Evolutionary conservation across 305 asterid genomes (phyloP), one percentile per base, ranked within the genome.

Genomic region (Plantago coronopus): DNA sequence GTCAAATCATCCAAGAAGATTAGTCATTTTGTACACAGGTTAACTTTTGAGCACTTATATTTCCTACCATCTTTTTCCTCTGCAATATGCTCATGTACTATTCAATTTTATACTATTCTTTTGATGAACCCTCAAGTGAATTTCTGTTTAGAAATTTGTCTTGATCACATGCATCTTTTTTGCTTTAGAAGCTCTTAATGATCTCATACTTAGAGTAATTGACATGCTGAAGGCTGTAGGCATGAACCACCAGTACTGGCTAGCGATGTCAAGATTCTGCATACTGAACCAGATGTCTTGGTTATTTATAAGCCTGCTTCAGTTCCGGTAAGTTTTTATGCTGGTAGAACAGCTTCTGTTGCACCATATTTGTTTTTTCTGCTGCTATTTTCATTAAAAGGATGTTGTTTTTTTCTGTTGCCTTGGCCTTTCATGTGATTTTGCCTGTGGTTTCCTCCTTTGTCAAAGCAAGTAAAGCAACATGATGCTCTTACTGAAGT

Each of bases 201-300:
- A 66, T 43, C 55, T 48, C 29, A 64, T 67, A 63, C 57, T 65
- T 68, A 66, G 54, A 73, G 79, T 68, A 58, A 57, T 63, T 85
- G 76, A 83, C 78, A 56, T 48, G 53, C 67, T 71, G 71, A 81
- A 78, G 79, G 78, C 56, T 88, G 88, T 83, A 93, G 99, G 95
- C 99, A 93, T 66, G 99, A 89, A 81, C 99, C 99, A 55, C 99
- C 97, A 13, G 97, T 93, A 64, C 79, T 75, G 95, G 95, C 96
- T n/a, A 59, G 54, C 82, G 83, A 83, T 71, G 79, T 93, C 49
- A 64, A 81, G 81, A 73, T 93, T 81, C 91, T 93, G 63, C 82
- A 79, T 64, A 69, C 76, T 47, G 97, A 85, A 20, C 79, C 83
- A 44, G 95, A 93, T 57, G 94, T 87, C 57, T 47, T 93, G 71